A percentile compares a stretch with the other conserved stretches of the same genome.
phyloP scores from a whole-genome alignment of 2,329 filamentous ascomycete species.

The Fusarium sp. region DNA sequence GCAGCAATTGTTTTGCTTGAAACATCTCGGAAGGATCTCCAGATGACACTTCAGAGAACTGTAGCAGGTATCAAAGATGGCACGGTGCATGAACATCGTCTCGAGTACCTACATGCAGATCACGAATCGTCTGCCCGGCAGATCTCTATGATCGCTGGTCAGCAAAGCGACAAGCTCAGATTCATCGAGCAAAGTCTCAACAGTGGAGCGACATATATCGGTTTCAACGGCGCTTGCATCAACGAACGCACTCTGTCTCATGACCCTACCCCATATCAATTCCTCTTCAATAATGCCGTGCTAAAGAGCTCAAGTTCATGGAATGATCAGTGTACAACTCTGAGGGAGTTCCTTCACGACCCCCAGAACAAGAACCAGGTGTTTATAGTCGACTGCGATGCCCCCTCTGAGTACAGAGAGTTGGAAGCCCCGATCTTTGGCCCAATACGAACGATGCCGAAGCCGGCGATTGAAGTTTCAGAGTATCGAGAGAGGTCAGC shows the following conservation, averaged over 20 bases:
- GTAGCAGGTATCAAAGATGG: neutral
- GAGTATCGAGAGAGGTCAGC: neutral
- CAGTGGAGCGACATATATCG: slow-evolving; percentile 24
- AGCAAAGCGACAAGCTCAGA: slow-evolving; percentile 24
- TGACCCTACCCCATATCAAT: neutral
- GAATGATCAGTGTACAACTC: neutral
- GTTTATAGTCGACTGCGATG: slow-evolving; percentile 33
- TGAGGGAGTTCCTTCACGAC: slow-evolving; percentile 7
- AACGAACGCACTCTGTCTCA: neutral
- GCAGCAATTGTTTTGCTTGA: neutral
- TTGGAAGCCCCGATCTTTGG: neutral
- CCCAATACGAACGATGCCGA: neutral
- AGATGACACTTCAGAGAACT: neutral
- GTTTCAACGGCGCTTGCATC: slow-evolving; percentile 18
- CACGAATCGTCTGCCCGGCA: neutral
- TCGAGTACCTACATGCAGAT: neutral
- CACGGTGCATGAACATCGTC: neutral
- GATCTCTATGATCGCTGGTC: neutral
- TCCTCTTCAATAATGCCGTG: slow-evolving; percentile 6
- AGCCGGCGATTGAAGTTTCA: neutral
- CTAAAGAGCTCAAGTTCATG: slow-evolving; percentile 1
- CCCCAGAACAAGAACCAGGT: neutral
- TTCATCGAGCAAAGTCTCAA: neutral
- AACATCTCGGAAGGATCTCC: neutral
- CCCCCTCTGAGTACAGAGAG: neutral